Conservation (phyloP, 2,329 filamentous ascomycete species). For the Calonectria ilicicola region DNA sequence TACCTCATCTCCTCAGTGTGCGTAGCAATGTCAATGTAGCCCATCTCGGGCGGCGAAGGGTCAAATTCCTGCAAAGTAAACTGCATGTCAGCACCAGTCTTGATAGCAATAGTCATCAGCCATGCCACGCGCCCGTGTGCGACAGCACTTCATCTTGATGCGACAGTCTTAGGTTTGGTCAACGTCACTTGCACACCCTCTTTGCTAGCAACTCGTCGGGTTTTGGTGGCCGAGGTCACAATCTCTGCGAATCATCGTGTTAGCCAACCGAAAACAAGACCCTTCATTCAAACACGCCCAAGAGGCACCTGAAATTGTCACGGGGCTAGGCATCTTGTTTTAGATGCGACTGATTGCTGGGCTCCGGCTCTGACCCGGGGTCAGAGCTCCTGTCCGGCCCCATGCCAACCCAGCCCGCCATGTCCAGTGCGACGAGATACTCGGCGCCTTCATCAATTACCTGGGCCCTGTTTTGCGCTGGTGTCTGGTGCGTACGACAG, state of each 20-base stretch:
- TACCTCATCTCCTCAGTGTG: constrained; percentile 67
- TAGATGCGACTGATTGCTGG: constrained; percentile 22
- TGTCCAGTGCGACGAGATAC: constrained; percentile 29
- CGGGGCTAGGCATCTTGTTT: not conserved
- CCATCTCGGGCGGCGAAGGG: constrained; percentile 64
- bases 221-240: not conserved
- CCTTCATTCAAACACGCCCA: not conserved
- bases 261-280: constrained; percentile 15
- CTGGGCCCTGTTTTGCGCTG: constrained; percentile 24
- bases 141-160: constrained; percentile 21
- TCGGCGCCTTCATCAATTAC: constrained; percentile 21
- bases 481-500: constrained; percentile 15
- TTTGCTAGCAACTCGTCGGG: not conserved
- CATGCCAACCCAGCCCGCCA: constrained; percentile 25
- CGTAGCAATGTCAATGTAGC: constrained; percentile 65
- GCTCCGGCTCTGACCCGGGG: constrained; percentile 11
- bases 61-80: constrained; percentile 64
- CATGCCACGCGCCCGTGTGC: constrained; percentile 15
- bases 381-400: constrained; percentile 21
- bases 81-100: constrained; percentile 34
- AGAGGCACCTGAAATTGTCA: constrained; percentile 9
- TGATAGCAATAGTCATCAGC: constrained; percentile 11
- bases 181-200: constrained; percentile 22
- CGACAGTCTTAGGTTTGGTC: constrained; percentile 3
- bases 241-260: constrained; percentile 12